Conservation (phyloP, 148 eudicot genomes). For the Silene latifolia region DNA sequence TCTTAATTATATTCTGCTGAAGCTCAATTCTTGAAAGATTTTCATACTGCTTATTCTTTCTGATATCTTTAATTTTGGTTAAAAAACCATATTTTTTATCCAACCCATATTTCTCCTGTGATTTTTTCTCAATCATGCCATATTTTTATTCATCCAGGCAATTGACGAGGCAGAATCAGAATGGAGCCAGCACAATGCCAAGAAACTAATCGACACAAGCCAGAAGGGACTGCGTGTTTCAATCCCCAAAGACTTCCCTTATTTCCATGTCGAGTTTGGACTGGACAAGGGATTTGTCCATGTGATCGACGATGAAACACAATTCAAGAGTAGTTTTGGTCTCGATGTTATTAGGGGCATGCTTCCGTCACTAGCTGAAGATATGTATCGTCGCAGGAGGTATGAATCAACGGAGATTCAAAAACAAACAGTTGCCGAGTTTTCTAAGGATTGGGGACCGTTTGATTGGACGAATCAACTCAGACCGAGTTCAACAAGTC, state of each 20-base stretch:
- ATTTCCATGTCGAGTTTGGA: constrained; percentile 91
- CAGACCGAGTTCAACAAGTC: constrained; percentile 21
- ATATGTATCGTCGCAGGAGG: constrained; percentile 67
- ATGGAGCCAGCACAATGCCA: constrained; percentile 96
- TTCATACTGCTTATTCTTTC: not conserved
- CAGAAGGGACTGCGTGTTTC: constrained; percentile 78
- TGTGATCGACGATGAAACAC: constrained; percentile 73
- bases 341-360: constrained; percentile 85
- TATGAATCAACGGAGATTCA: constrained; percentile 67
- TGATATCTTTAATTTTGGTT: not conserved
- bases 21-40: too few relatives aligned
- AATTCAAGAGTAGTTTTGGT: constrained; percentile 69
- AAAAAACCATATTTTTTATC: too few relatives aligned
- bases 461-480: constrained; percentile 98
- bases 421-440: constrained; percentile 57
- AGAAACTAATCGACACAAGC: constrained; percentile 84
- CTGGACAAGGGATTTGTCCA: constrained; percentile 84
- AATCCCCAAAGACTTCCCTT: constrained; percentile 88
- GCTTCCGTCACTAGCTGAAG: constrained; percentile 66
- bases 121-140: too few relatives aligned
- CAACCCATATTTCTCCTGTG: not conserved
- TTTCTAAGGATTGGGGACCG: constrained; percentile 68
- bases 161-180: constrained; percentile 99
- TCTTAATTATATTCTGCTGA: too few relatives aligned
- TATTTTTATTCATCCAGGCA: constrained; percentile 46